Evolutionary conservation across 495 filamentous ascomycete species (phyloP), one percentile per base, ranked within the genome.

Genomic region (Pyronema domesticum): DNA sequence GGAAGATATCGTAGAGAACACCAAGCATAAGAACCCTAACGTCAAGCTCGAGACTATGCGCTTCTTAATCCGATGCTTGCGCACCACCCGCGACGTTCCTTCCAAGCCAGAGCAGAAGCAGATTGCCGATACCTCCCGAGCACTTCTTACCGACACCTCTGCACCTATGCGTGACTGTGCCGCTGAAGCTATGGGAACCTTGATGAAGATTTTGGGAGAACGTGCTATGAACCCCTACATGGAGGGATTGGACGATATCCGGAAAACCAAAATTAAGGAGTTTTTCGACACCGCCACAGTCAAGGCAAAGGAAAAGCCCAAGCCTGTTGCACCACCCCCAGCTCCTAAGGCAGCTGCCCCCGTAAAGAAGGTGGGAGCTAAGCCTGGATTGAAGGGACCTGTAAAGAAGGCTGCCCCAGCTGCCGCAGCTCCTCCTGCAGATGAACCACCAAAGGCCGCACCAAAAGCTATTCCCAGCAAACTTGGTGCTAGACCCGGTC

Each of bases 141-240:
- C 94, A 67, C 73, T 96, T 8, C 75, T 96, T 1, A 81, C 89
- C 0, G 93, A 99, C 58, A 85, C 85, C 0, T 84, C 76, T 51
- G 89, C 93, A 62, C 85, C 74, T 9, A 78, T 89, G 42, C 77
- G 93, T 65, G 82, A 86, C 37, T 85, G 85, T 43, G 91, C 86
- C 63, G 88, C 89, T 10, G 93, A 99, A 63, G 78, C 87, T 36
- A 72, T 99, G 14, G 93, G 93, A 57, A 95, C 88, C 0, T 67
- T 99, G 58, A 95, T 95, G 91, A 96, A 95, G 74, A 96, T 99
- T 46, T 82, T 95, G 73, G 89, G 93, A 43, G 93, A 99, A 64
- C 77, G 91, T 40, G 82, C 82, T n/a, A 99, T 96, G 91, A 85
- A 82, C 43, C 85, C 86, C 6, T 86, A 93, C 65, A 70, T 99